Evolutionary conservation across 2,329 filamentous ascomycete species (phyloP).

Genomic region (Penicillium verrucosum): DNA sequence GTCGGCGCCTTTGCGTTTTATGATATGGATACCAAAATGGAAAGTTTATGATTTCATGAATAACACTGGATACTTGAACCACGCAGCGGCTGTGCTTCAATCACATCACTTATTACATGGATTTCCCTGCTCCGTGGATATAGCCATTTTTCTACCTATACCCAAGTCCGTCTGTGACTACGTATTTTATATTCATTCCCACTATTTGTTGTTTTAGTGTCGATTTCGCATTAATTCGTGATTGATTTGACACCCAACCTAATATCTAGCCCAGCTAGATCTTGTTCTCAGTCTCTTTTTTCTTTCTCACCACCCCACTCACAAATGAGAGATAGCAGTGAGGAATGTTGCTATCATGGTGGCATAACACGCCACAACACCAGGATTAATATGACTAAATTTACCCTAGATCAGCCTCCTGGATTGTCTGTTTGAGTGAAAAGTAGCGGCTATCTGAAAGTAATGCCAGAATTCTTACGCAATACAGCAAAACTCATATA

Average conservation of each 20-base stretch:
- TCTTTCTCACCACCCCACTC: too few relatives aligned
- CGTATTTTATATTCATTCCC: background rate
- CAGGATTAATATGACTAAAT: too few relatives aligned
- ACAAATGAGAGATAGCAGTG: too few relatives aligned
- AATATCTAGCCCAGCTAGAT: background rate
- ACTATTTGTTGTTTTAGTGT: background rate
- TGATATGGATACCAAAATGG: slow-evolving; percentile 4
- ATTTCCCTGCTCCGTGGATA: background rate
- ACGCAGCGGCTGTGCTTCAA: background rate
- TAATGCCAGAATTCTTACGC: background rate
- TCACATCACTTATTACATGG: background rate
- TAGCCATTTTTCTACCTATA: background rate
- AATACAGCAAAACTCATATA: background rate
- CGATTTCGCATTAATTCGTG: background rate
- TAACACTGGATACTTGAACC: background rate
- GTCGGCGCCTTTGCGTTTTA: slow-evolving; percentile 1
- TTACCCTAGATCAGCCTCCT: too few relatives aligned
- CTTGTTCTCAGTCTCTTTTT: background rate
- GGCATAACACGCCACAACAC: too few relatives aligned
- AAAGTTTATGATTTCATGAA: slow-evolving; percentile 10
- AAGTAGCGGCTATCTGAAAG: background rate
- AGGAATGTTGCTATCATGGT: too few relatives aligned
- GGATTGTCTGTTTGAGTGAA: too few relatives aligned
- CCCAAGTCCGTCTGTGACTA: background rate
- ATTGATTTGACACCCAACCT: background rate